Evolutionary conservation across 129 eudicot species (phyloP).

Genomic region (Saussurea involucrata): DNA sequence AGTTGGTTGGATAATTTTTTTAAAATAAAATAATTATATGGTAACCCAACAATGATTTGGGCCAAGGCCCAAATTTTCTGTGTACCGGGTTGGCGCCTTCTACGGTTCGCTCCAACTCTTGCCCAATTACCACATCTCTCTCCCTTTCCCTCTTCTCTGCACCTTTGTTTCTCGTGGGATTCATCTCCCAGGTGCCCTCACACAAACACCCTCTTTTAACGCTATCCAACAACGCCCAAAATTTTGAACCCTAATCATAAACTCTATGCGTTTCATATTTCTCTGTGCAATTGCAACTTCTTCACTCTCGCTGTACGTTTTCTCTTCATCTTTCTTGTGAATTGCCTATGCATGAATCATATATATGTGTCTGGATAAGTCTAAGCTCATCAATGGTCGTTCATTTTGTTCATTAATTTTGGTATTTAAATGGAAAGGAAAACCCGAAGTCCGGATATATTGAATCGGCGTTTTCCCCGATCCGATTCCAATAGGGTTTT

Average conservation of each 20-base stretch:
- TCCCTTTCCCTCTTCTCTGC: background rate
- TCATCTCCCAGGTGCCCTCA: background rate
- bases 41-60: constrained; percentile 21
- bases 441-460: constrained; percentile 24
- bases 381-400: background rate
- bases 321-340: constrained; percentile 24
- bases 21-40: background rate
- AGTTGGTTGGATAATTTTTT: background rate
- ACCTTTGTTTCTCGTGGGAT: constrained; percentile 13
- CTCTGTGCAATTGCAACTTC: constrained; percentile 9
- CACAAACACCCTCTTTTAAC: constrained; percentile 14
- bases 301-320: constrained; percentile 29
- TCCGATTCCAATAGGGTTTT: constrained; percentile 18
- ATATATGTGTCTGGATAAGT: background rate
- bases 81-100: constrained; percentile 43
- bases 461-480: constrained; percentile 26
- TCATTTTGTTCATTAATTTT: background rate
- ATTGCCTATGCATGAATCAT: constrained; percentile 9
- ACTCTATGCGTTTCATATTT: constrained; percentile 20
- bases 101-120: constrained; percentile 25
- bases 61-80: background rate
- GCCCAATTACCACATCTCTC: constrained; percentile 17
- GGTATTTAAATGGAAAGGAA: background rate
- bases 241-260: constrained; percentile 23
- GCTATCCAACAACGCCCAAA: constrained; percentile 19